A percentile compares a stretch with the other conserved stretches of the same genome.
These are phyloP conservation scores for Amniculicola lignicola DNA, from an alignment of 495 filamentous ascomycete species.

Conservation along the genomic window DNA sequence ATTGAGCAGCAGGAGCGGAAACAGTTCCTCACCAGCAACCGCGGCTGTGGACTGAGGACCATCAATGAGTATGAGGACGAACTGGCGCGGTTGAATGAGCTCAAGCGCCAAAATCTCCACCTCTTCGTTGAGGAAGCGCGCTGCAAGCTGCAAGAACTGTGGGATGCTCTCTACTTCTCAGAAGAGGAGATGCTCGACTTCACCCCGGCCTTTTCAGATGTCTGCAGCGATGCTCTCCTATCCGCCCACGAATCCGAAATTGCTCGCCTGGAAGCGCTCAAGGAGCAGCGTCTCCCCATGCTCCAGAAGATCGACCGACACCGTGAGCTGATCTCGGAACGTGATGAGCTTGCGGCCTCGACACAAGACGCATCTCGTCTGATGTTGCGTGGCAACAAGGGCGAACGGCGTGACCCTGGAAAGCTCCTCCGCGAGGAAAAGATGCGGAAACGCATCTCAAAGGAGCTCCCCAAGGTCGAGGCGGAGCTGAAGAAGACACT, in stretches of 20 bases:
- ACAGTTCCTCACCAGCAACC: conserved; percentile 67
- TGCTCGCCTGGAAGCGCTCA: conserved; percentile 70
- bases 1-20: conserved; percentile 79
- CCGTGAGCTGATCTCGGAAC: conserved; percentile 77
- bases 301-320: conserved; percentile 81
- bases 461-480: conserved; percentile 90
- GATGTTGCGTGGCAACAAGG: conserved; percentile 81
- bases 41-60: conserved; percentile 76
- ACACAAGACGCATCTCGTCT: conserved; percentile 92
- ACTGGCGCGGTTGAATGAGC: conserved; percentile 75
- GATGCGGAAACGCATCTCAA: conserved; percentile 93
- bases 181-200: conserved; percentile 99
- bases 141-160: conserved; percentile 84
- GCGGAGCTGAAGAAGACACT: conserved; percentile 74
- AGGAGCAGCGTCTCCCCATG: conserved; percentile 81
- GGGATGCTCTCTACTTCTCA: conserved; percentile 89
- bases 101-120: conserved; percentile 92
- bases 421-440: conserved; percentile 96
- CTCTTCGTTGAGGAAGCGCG: conserved; percentile 93
- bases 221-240: conserved; percentile 86
- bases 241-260: conserved; percentile 89
- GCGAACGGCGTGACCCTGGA: conserved; percentile 87
- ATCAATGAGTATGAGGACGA: conserved; percentile 97
- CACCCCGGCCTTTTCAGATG: conserved; percentile 86
- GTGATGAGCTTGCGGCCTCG: conserved; percentile 78